These are phyloP conservation scores for Cubamyces lactineus DNA, from an alignment of 768 basidiomycete species.

Conservation along the genomic window DNA sequence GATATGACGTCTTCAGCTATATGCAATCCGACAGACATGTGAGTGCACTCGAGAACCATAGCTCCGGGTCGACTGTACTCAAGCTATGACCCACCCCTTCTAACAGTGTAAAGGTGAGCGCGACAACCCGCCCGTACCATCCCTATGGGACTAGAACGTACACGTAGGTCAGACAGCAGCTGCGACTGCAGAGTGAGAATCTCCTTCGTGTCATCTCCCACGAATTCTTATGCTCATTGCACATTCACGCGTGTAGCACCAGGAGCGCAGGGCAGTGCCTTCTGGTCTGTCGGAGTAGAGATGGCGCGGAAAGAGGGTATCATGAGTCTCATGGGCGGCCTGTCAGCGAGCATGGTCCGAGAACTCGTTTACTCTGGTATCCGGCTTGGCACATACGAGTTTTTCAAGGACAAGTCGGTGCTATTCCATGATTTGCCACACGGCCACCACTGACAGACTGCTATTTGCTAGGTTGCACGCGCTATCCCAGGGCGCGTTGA, in stretches of 20 bases:
- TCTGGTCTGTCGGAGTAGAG: constrained; percentile 39
- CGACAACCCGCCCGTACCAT: background rate
- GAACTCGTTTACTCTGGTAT: constrained; percentile 42
- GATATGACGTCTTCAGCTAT: constrained; percentile 41
- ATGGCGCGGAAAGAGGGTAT: constrained; percentile 40
- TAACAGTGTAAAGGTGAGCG: constrained; percentile 33
- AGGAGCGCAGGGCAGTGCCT: constrained; percentile 34
- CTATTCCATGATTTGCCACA: too few species aligned
- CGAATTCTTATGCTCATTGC: background rate
- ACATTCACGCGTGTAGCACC: constrained; percentile 26
- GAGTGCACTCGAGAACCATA: constrained; percentile 8
- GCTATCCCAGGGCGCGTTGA: constrained; percentile 31
- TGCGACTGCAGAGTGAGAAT: constrained; percentile 35
- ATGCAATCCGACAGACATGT: constrained; percentile 42
- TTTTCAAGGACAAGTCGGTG: constrained; percentile 41
- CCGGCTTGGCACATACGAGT: constrained; percentile 42
- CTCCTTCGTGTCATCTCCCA: background rate
- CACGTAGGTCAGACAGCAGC: constrained; percentile 39
- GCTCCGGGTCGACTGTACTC: too few species aligned
- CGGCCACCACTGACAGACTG: background rate
- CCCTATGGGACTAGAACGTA: background rate
- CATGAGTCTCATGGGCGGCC: constrained; percentile 36
- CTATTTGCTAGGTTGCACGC: constrained; percentile 27
- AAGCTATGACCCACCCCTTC: too few species aligned
- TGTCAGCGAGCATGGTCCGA: constrained; percentile 40